Percentiles rank a stretch among this genome's conserved stretches.
Conservation (phyloP, 768 basidiomycete species). For the Cystobasidium onofrii region DNA sequence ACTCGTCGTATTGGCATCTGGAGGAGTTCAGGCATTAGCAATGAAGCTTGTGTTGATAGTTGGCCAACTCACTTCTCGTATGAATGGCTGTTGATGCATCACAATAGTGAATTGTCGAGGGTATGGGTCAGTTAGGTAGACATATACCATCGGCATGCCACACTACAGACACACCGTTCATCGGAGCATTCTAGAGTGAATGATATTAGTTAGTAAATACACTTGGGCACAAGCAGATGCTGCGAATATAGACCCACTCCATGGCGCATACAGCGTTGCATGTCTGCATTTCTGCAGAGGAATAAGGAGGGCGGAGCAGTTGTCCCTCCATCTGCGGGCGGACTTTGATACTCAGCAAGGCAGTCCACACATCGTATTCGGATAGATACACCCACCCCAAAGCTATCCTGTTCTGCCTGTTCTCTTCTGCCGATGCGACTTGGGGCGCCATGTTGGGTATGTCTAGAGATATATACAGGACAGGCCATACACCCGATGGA, state of each 20-base stretch:
- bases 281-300: slow-evolving; percentile 43
- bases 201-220: not conserved
- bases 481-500: too few species aligned
- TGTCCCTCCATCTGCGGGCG: slow-evolving; percentile 33
- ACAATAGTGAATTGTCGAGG: too few species aligned
- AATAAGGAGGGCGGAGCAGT: slow-evolving; percentile 37
- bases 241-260: slow-evolving; percentile 36
- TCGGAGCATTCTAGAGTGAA: slow-evolving; percentile 39
- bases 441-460: slow-evolving; percentile 2
- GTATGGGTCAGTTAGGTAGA: not conserved
- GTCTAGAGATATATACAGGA: not conserved
- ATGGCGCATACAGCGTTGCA: slow-evolving; percentile 40
- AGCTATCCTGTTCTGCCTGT: slow-evolving; percentile 19
- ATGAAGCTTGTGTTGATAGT: not conserved
- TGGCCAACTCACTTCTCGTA: slow-evolving; percentile 40
- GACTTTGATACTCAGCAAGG: not conserved
- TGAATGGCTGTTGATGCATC: slow-evolving; percentile 33
- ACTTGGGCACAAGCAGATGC: not conserved
- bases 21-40: not conserved
- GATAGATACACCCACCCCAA: not conserved
- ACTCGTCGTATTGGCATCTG: slow-evolving; percentile 44
- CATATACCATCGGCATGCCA: not conserved
- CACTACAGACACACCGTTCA: slow-evolving; percentile 36
- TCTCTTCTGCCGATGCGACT: slow-evolving; percentile 16
- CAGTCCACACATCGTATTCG: not conserved